Percentiles rank a stretch among this genome's conserved stretches.
These are phyloP conservation scores for Phalaenopsis hybrid DNA, from an alignment of 116 monocot species.

Conservation along the genomic window DNA sequence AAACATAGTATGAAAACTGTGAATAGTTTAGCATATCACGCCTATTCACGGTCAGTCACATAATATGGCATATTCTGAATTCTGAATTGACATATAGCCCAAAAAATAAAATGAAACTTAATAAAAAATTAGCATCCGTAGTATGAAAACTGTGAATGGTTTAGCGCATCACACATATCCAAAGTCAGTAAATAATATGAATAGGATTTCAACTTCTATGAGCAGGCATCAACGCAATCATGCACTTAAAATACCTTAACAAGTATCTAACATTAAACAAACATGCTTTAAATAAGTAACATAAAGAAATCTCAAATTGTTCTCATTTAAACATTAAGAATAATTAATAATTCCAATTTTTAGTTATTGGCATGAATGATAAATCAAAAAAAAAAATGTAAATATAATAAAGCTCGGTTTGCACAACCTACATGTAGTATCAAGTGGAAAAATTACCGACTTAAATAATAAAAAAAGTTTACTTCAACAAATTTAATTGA, in stretches of 20 bases:
- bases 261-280: background rate
- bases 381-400: background rate
- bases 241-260: background rate
- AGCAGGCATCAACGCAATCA: background rate
- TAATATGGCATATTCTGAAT: background rate
- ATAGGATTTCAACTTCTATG: background rate
- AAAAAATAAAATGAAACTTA: background rate
- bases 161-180: background rate
- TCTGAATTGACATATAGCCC: background rate
- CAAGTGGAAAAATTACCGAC: background rate
- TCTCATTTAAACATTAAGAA: background rate
- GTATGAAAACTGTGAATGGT: background rate
- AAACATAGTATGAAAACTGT: background rate
- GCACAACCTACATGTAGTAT: background rate
- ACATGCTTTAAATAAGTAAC: background rate
- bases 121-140: background rate
- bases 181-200: background rate
- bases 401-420: background rate
- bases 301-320: background rate
- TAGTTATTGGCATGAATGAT: background rate
- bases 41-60: background rate
- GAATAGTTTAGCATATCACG: background rate
- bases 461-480: background rate
- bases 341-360: background rate
- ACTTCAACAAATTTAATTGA: background rate